These are phyloP conservation scores for Arachnopeziza araneosa DNA, from an alignment of 2,329 filamentous ascomycete species.

Conservation along the genomic window DNA sequence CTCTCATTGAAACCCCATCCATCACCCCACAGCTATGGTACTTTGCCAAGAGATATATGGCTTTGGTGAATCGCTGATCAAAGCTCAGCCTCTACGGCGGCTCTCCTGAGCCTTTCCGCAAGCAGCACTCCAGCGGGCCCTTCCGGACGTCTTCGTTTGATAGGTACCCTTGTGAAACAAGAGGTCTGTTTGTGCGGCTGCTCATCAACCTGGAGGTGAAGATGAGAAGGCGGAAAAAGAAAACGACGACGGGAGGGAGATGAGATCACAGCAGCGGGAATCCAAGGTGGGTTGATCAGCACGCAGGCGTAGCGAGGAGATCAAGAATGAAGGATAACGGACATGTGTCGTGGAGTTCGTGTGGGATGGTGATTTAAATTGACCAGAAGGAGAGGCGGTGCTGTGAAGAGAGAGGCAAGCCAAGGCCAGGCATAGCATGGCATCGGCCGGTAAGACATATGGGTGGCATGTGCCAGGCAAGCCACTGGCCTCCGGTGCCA, in stretches of 20 bases:
- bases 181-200: background rate
- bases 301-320: background rate
- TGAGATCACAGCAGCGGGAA: background rate
- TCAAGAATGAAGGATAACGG: background rate
- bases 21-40: slow-evolving; percentile 2
- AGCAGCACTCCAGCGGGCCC: background rate
- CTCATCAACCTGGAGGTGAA: background rate
- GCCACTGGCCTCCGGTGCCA: slow-evolving; percentile 11
- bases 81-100: background rate
- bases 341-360: background rate
- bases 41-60: background rate
- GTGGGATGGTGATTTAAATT: slow-evolving; percentile 10
- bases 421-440: too few relatives aligned
- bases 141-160: background rate
- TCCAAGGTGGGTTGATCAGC: slow-evolving; percentile 6
- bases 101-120: background rate
- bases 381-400: slow-evolving; percentile 4
- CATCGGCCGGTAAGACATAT: slow-evolving; percentile 12
- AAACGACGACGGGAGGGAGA: background rate
- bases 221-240: background rate
- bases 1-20: slow-evolving; percentile 4
- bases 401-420: too few relatives aligned
- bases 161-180: background rate
- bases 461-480: slow-evolving; percentile 21
- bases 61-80: background rate